phyloP scores from a whole-genome alignment of 768 basidiomycete species.

The Porpolomopsis calyptriformis region DNA sequence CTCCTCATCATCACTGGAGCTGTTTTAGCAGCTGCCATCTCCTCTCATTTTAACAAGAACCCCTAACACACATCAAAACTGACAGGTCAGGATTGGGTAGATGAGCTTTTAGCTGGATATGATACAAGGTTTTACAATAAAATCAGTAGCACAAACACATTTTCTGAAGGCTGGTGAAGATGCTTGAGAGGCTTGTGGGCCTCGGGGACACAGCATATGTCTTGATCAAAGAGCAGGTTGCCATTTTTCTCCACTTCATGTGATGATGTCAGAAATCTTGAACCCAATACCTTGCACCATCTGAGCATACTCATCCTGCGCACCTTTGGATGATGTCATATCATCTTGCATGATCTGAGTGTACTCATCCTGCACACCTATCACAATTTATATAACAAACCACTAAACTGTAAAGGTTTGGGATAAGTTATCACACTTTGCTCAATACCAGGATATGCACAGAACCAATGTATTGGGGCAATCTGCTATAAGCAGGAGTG shows the following conservation, averaged over 20 bases:
- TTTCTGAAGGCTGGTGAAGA: background rate
- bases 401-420: no score
- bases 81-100: background rate
- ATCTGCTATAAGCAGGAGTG: no score
- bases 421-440: no score
- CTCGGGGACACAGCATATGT: background rate
- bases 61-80: background rate
- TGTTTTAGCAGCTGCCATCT: background rate
- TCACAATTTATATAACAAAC: no score
- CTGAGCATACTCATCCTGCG: no score
- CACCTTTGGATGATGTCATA: no score
- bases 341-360: no score
- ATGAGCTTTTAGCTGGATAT: background rate
- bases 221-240: background rate
- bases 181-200: background rate
- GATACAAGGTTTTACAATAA: background rate
- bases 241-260: background rate
- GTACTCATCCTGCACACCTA: no score
- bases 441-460: no score
- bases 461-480: no score
- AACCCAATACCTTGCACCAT: no score
- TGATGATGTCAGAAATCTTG: no score
- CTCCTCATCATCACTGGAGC: background rate
- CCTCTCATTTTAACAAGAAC: background rate
- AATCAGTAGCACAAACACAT: background rate